phyloP scores from a whole-genome alignment of 2,329 filamentous ascomycete species.

The Talaromyces atroroseus region DNA sequence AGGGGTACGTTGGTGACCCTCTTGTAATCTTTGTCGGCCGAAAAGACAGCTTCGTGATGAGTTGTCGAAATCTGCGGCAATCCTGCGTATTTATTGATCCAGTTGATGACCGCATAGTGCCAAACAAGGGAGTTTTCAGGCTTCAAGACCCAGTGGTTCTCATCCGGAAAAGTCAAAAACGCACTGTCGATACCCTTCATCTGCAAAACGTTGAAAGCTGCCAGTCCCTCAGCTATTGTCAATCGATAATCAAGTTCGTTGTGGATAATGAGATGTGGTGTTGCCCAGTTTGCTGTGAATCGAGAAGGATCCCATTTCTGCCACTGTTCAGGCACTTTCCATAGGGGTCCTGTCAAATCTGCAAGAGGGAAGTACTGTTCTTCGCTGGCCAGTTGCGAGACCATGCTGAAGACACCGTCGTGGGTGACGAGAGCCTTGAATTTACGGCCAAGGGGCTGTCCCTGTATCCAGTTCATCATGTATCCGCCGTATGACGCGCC shows the following conservation, averaged over 20 bases:
- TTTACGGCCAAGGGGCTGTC: slow-evolving; percentile 49
- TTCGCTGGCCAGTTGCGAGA: slow-evolving; percentile 42
- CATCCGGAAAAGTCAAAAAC: slow-evolving; percentile 75
- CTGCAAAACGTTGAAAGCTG: slow-evolving; percentile 82
- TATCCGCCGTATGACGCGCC: slow-evolving; percentile 56
- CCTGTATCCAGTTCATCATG: slow-evolving; percentile 57
- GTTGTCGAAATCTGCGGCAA: slow-evolving; percentile 38
- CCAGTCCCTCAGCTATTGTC: slow-evolving; percentile 75
- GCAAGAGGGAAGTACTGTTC: slow-evolving; percentile 53
- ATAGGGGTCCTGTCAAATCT: slow-evolving; percentile 47
- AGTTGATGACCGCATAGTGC: slow-evolving; percentile 79
- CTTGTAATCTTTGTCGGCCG: not conserved
- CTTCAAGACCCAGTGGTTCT: slow-evolving; percentile 80
- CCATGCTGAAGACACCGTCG: slow-evolving; percentile 45
- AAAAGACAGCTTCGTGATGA: slow-evolving; percentile 10
- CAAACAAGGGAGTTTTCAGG: slow-evolving; percentile 86
- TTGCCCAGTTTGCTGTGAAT: slow-evolving; percentile 65
- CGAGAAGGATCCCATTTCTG: slow-evolving; percentile 53
- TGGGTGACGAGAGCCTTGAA: slow-evolving; percentile 56
- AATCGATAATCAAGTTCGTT: slow-evolving; percentile 85
- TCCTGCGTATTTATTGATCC: slow-evolving; percentile 59
- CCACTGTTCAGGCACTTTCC: slow-evolving; percentile 49
- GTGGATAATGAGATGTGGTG: slow-evolving; percentile 85
- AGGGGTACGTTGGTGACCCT: slow-evolving; percentile 7
- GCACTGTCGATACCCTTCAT: slow-evolving; percentile 67